Percentiles rank a stretch among this genome's conserved stretches.
These are phyloP conservation scores for Toxicodendron radicans DNA, from an alignment of 345 rosid genomes.

Conservation along the genomic window DNA sequence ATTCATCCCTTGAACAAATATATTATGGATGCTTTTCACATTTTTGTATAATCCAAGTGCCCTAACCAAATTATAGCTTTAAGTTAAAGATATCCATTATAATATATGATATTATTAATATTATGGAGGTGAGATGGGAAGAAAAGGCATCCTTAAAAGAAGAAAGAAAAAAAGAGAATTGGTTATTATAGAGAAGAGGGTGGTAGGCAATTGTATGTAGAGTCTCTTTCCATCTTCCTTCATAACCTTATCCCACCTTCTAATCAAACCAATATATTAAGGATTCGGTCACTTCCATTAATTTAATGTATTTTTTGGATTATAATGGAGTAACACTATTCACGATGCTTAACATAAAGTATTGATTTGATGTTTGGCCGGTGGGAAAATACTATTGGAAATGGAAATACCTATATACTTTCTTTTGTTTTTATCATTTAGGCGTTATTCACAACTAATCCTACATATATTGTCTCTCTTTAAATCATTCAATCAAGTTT, in stretches of 20 bases:
- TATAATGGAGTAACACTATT: background rate
- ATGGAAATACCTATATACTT: background rate
- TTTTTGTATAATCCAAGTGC: no score
- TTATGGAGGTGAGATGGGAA: no score
- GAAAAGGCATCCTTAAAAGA: background rate
- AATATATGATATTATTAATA: no score
- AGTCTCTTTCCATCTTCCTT: background rate
- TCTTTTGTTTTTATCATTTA: background rate
- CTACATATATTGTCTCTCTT: no score
- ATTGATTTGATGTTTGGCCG: slow-evolving; percentile 13
- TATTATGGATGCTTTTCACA: no score
- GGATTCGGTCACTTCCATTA: slow-evolving; percentile 2
- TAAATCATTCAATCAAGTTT: no score
- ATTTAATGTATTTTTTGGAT: background rate
- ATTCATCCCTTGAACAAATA: no score
- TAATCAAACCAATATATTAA: background rate
- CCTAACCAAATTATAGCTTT: no score
- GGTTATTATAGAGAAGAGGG: background rate
- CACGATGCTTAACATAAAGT: background rate
- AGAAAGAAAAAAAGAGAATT: background rate
- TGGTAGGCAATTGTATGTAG: background rate
- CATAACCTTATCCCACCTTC: slow-evolving; percentile 6
- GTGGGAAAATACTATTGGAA: background rate
- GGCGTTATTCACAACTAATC: no score
- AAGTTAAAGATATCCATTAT: no score